Evolutionary conservation across 1,284 basidiomycete species (phyloP).

Genomic region (Leucoagaricus sp.): DNA sequence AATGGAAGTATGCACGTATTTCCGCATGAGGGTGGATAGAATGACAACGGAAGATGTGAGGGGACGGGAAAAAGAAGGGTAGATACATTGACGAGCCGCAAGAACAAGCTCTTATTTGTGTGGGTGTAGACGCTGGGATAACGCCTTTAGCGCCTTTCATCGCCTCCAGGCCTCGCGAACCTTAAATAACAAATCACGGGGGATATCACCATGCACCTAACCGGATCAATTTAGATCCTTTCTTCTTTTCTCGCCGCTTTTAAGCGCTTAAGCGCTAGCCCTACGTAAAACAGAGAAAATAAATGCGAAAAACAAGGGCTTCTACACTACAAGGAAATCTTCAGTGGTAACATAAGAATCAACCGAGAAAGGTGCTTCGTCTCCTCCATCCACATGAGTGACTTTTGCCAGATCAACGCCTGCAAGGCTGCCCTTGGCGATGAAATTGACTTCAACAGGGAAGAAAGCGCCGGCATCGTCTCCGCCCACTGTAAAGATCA

Average conservation of each 20-base stretch:
- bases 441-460: conserved; percentile 87
- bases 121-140: neutral
- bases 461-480: conserved; percentile 89
- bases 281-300: neutral
- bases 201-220: neutral
- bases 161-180: neutral
- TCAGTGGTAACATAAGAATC: conserved; percentile 76
- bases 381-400: conserved; percentile 58
- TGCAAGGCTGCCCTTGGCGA: conserved; percentile 76
- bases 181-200: neutral
- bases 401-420: conserved; percentile 68
- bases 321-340: conserved; percentile 62
- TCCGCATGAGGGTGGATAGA: neutral
- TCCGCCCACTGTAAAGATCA: conserved; percentile 88
- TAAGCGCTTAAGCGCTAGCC: too few relatives aligned
- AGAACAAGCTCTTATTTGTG: neutral
- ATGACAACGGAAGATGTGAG: neutral
- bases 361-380: conserved; percentile 71
- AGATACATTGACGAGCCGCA: neutral
- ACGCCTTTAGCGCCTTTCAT: neutral
- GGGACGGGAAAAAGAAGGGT: neutral
- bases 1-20: neutral
- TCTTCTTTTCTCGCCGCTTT: too few relatives aligned
- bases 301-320: neutral
- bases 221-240: too few relatives aligned